Conservation (phyloP, 1,139 yeast genomes). For the Suzukiozyma palmioleophila region DNA sequence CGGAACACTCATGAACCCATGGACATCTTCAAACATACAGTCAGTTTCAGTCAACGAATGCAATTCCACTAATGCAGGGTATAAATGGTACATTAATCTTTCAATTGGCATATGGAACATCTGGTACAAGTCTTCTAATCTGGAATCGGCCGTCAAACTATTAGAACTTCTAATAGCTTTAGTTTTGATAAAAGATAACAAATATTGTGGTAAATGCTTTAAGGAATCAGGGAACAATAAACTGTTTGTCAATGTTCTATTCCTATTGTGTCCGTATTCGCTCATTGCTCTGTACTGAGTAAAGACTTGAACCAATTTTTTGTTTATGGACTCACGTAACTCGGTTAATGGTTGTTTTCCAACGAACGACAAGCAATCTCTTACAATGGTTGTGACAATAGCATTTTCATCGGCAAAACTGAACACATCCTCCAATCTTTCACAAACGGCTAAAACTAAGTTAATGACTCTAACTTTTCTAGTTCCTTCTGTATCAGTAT, state of each 20-base stretch:
- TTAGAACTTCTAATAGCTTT: constrained; percentile 53
- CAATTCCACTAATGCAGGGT: constrained; percentile 76
- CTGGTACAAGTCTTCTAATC: constrained; percentile 56
- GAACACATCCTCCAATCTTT: constrained; percentile 68
- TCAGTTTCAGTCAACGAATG: constrained; percentile 61
- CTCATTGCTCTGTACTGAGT: constrained; percentile 67
- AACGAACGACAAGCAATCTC: constrained; percentile 62
- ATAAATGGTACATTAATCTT: constrained; percentile 59
- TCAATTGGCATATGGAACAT: constrained; percentile 57
- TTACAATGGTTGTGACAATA: constrained; percentile 62
- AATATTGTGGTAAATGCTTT: constrained; percentile 63
- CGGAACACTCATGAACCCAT: constrained; percentile 49
- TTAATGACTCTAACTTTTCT: constrained; percentile 85
- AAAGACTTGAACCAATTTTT: constrained; percentile 66
- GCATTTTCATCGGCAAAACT: constrained; percentile 85
- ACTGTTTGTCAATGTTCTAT: constrained; percentile 54
- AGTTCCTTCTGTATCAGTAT: constrained; percentile 71
- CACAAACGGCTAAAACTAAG: constrained; percentile 75
- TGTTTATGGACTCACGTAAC: constrained; percentile 59
- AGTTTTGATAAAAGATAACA: constrained; percentile 68
- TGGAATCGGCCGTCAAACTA: constrained; percentile 46
- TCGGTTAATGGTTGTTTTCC: constrained; percentile 59
- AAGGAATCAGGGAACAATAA: constrained; percentile 80
- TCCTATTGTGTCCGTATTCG: constrained; percentile 45
- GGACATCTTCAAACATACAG: constrained; percentile 34